Percentiles rank a stretch among this genome's conserved stretches.
These are phyloP conservation scores for Trebouxia sp. DNA, from an alignment of 139 green algal genomes.

Conservation along the genomic window DNA sequence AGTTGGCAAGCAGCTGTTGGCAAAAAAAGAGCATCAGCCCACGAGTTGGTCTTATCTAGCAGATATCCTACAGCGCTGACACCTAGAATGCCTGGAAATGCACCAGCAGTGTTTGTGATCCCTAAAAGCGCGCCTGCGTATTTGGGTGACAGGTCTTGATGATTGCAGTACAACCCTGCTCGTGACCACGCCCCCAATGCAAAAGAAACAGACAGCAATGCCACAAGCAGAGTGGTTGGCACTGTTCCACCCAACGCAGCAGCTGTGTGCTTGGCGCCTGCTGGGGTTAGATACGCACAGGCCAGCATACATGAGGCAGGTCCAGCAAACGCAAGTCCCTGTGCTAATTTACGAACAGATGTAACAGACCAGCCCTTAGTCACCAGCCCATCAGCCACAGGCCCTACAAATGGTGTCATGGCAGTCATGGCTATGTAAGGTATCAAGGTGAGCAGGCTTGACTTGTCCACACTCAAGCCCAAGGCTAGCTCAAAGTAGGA, in stretches of 20 bases:
- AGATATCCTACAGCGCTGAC: constrained; percentile 63
- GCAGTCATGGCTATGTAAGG: constrained; percentile 86
- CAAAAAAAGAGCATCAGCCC: constrained; percentile 59
- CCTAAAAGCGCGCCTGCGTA: constrained; percentile 78
- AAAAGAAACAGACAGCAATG: constrained; percentile 61
- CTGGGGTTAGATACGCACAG: constrained; percentile 51
- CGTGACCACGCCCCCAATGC: constrained; percentile 64
- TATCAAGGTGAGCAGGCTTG: constrained; percentile 78
- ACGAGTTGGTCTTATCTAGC: constrained; percentile 61
- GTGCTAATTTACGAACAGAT: constrained; percentile 69
- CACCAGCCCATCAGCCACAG: constrained; percentile 64
- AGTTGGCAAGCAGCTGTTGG: constrained; percentile 79
- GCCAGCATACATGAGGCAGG: constrained; percentile 72
- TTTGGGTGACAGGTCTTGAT: constrained; percentile 83
- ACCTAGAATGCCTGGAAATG: constrained; percentile 76
- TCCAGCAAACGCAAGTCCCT: constrained; percentile 72
- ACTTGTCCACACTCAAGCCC: constrained; percentile 81
- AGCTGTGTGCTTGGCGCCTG: constrained; percentile 20
- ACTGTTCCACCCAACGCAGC: constrained; percentile 6
- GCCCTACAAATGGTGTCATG: constrained; percentile 81
- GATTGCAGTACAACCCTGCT: constrained; percentile 84
- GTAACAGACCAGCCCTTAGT: constrained; percentile 58
- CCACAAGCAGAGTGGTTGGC: constrained; percentile 45
- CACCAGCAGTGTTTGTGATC: constrained; percentile 77
- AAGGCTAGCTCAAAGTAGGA: constrained; percentile 94